Evolutionary conservation across 208 protist genomes (phyloP).

Genomic region (Acanthamoeba castellanii): DNA sequence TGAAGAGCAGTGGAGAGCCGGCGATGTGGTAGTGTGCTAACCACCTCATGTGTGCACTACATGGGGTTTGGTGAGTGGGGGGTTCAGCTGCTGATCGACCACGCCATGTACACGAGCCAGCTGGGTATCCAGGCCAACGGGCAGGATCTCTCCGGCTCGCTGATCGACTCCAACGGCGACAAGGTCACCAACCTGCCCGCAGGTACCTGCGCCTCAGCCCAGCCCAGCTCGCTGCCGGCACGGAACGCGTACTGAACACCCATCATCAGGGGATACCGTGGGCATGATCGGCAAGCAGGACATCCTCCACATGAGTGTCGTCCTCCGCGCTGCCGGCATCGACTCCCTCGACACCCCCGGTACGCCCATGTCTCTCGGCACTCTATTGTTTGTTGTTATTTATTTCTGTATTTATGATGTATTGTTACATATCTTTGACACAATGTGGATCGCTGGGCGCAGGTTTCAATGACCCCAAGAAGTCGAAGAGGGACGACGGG

Average conservation of each 20-base stretch:
- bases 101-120: slow-evolving; percentile 69
- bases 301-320: slow-evolving; percentile 66
- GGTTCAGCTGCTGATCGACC: slow-evolving; percentile 65
- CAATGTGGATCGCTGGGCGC: not conserved
- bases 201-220: not conserved
- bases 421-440: not conserved
- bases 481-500: slow-evolving; percentile 54
- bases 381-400: not conserved
- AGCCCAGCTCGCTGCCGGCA: not conserved
- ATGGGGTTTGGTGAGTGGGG: no score
- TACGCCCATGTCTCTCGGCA: not conserved
- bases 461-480: slow-evolving; percentile 15
- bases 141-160: slow-evolving; percentile 48
- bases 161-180: slow-evolving; percentile 27
- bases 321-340: slow-evolving; percentile 63
- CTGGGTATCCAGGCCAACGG: slow-evolving; percentile 64
- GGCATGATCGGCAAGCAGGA: slow-evolving; percentile 49
- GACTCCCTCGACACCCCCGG: slow-evolving; percentile 61
- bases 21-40: not conserved
- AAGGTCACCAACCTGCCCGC: slow-evolving; percentile 32
- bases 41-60: not conserved
- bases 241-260: not conserved
- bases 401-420: no score
- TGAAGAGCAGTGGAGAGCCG: not conserved
- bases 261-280: slow-evolving; percentile 3